Evolutionary conservation across 352 stramenopile genomes (phyloP).

Genomic region (Pilasporangium apinafurcum): DNA sequence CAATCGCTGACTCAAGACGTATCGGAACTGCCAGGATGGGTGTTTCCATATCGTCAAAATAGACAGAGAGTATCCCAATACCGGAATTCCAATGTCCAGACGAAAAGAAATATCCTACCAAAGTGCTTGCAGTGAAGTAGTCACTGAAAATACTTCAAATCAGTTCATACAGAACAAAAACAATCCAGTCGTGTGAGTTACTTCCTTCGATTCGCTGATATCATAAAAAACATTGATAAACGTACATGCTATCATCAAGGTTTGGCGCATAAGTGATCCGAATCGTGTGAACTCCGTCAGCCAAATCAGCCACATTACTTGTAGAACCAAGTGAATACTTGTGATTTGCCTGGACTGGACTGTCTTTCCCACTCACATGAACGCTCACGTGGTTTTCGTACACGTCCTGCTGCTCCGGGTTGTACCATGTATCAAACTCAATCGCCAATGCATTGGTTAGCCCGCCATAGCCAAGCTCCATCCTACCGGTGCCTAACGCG

Average conservation of each 20-base stretch:
- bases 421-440: conserved; percentile 93
- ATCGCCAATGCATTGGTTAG: conserved; percentile 82
- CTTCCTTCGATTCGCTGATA: too few species aligned
- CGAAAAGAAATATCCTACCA: conserved; percentile 64
- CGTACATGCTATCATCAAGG: conserved; percentile 55
- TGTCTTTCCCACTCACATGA: conserved; percentile 38
- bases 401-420: conserved; percentile 76
- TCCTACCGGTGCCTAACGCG: conserved; percentile 59
- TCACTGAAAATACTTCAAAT: conserved; percentile 45
- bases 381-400: conserved; percentile 93
- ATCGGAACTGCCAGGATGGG: conserved; percentile 80
- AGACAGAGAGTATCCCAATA: conserved; percentile 78
- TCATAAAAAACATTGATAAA: conserved; percentile 1
- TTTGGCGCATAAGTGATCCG: conserved; percentile 74
- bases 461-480: conserved; percentile 83
- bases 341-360: conserved; percentile 57
- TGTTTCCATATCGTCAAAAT: conserved; percentile 81
- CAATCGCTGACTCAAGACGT: conserved; percentile 74
- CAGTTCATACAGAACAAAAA: background rate
- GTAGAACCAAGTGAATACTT: conserved; percentile 68
- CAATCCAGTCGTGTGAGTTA: conserved; percentile 1
- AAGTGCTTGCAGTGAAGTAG: conserved; percentile 41
- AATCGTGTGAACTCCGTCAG: conserved; percentile 52
- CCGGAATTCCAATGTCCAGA: conserved; percentile 49
- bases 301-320: conserved; percentile 74